Conservation (phyloP, 345 rosid species). For the Hypericum androsaemum region DNA sequence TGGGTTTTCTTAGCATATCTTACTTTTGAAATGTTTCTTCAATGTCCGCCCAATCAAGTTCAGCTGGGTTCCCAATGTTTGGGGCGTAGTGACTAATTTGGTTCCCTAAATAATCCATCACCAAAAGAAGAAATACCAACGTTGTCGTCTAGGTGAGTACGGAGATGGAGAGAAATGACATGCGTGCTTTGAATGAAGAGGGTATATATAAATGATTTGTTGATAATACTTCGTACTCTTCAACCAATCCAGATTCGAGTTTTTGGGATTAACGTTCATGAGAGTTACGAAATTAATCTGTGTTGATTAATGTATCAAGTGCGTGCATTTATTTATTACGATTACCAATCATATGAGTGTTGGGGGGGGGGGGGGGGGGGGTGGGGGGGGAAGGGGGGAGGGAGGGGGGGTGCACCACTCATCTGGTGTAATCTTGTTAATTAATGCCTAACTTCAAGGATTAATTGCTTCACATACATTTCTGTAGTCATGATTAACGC, state of each 20-base stretch:
- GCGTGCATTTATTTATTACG: conserved; percentile 11
- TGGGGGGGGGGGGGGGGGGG: no score
- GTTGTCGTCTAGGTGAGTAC: no score
- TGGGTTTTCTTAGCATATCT: neutral
- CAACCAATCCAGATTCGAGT: no score
- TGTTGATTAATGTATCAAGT: conserved; percentile 2
- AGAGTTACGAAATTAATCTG: conserved; percentile 8
- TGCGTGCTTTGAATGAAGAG: no score
- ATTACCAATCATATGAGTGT: conserved; percentile 11
- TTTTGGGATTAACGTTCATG: neutral
- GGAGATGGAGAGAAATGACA: no score
- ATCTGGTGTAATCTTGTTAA: neutral
- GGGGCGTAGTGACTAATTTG: neutral
- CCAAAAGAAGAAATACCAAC: neutral
- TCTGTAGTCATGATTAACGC: no score
- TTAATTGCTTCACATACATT: no score
- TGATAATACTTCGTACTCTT: no score
- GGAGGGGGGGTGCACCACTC: conserved; percentile 10
- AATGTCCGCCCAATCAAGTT: conserved; percentile 2
- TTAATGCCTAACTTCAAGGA: no score
- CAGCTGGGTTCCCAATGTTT: conserved; percentile 1
- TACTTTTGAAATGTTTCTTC: conserved; percentile 16
- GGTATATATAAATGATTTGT: no score
- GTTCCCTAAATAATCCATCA: conserved; percentile 10
- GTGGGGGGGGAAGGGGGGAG: no score